Evolutionary conservation across 2,329 filamentous ascomycete genomes (phyloP).

Genomic region (Botrytis cinerea): DNA sequence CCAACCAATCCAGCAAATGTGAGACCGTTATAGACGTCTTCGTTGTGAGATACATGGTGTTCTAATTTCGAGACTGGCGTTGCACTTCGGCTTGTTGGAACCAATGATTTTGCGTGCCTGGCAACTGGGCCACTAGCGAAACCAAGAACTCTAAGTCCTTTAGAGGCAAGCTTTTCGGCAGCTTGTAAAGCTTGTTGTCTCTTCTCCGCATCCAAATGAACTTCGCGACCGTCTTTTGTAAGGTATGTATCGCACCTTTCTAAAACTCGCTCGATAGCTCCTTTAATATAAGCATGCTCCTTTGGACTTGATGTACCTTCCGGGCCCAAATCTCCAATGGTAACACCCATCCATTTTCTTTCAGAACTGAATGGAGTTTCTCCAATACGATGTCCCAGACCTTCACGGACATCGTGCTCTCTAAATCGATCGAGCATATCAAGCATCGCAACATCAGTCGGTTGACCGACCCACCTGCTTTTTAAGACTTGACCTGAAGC

Average conservation of each 20-base stretch:
- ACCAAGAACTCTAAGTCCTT: conserved; percentile 86
- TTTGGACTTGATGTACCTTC: conserved; percentile 46
- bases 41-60: conserved; percentile 48
- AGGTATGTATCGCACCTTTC: conserved; percentile 89
- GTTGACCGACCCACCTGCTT: conserved; percentile 94
- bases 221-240: conserved; percentile 80
- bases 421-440: conserved; percentile 89
- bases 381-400: conserved; percentile 75
- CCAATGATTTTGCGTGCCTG: conserved; percentile 48
- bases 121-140: conserved; percentile 82
- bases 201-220: conserved; percentile 76
- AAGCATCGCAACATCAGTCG: conserved; percentile 95
- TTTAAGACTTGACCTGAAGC: conserved; percentile 62
- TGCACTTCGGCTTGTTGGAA: conserved; percentile 48
- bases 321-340: conserved; percentile 58
- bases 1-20: conserved; percentile 91
- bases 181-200: conserved; percentile 75
- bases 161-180: conserved; percentile 82
- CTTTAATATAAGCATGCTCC: conserved; percentile 93
- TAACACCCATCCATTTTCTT: conserved; percentile 98
- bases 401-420: conserved; percentile 87
- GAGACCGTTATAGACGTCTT: conserved; percentile 79
- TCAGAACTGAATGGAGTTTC: conserved; percentile 97
- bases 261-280: conserved; percentile 84
- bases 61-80: conserved; percentile 49